Conservation (phyloP, 2,329 filamentous ascomycete genomes). For the Elsinoe batatas region DNA sequence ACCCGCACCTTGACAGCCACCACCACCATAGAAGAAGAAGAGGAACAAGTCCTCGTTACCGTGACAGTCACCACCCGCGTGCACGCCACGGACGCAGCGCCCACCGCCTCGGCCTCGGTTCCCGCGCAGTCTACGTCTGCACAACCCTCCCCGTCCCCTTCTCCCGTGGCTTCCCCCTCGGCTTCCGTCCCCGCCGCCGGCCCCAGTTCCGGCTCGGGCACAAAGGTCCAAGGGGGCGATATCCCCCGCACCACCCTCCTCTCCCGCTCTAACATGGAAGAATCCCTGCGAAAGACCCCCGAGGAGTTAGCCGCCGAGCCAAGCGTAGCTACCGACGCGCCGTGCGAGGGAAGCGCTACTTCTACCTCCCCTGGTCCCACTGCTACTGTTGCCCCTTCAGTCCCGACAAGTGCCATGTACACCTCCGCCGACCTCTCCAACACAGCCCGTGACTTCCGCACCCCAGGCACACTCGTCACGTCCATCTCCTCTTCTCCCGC, state of each 20-base stretch:
- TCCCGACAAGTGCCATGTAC: neutral
- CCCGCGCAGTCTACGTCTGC: no score
- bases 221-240: neutral
- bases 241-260: constrained; percentile 8
- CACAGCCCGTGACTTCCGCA: neutral
- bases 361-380: neutral
- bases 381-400: no score
- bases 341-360: neutral
- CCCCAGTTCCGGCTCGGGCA: neutral
- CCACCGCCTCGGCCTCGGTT: neutral
- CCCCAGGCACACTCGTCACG: neutral
- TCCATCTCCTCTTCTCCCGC: neutral
- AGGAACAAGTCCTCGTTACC: neutral
- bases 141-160: neutral
- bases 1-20: neutral
- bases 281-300: neutral
- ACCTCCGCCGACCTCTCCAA: neutral
- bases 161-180: neutral
- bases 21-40: neutral
- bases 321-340: neutral
- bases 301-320: neutral
- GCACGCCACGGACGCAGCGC: neutral
- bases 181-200: neutral
- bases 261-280: neutral
- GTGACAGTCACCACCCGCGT: neutral